These are phyloP conservation scores for Trichoderma breve DNA, from an alignment of 2,329 filamentous ascomycete genomes.

Conservation along the genomic window DNA sequence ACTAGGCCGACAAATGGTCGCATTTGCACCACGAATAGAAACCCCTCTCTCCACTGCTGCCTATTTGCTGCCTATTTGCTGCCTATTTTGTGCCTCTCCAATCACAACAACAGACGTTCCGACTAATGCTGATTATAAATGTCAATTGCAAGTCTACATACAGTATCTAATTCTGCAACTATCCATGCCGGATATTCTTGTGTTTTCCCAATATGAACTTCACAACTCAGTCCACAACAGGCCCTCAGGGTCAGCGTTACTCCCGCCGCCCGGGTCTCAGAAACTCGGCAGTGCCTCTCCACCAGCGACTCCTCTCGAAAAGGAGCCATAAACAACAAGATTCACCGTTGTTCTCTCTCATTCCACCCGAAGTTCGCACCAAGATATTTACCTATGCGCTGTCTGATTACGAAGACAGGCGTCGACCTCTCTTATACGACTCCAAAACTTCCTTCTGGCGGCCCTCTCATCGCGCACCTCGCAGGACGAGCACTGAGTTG, in stretches of 20 bases:
- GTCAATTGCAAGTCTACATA: background rate
- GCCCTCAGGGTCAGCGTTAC: background rate
- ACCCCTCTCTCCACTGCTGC: background rate
- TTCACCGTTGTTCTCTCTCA: conserved; percentile 34
- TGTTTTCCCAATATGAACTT: background rate
- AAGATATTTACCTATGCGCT: conserved; percentile 45
- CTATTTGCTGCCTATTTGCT: background rate
- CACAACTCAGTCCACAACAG: background rate
- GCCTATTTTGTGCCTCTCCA: background rate
- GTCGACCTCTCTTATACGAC: background rate
- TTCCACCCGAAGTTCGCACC: conserved; percentile 51
- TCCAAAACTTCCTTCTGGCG: conserved; percentile 24
- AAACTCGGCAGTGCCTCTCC: background rate
- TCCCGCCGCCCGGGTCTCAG: background rate
- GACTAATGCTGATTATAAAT: background rate
- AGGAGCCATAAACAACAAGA: conserved; percentile 19
- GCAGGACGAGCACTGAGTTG: conserved; percentile 37
- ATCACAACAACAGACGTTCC: background rate
- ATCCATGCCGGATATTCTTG: background rate
- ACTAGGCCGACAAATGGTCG: background rate
- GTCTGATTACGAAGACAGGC: conserved; percentile 37
- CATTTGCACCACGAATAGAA: background rate
- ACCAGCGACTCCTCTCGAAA: conserved; percentile 1
- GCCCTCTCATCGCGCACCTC: conserved; percentile 41
- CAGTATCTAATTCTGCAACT: background rate